Conservation (phyloP, 768 basidiomycete species). For the Psilocybe cyanescens region DNA sequence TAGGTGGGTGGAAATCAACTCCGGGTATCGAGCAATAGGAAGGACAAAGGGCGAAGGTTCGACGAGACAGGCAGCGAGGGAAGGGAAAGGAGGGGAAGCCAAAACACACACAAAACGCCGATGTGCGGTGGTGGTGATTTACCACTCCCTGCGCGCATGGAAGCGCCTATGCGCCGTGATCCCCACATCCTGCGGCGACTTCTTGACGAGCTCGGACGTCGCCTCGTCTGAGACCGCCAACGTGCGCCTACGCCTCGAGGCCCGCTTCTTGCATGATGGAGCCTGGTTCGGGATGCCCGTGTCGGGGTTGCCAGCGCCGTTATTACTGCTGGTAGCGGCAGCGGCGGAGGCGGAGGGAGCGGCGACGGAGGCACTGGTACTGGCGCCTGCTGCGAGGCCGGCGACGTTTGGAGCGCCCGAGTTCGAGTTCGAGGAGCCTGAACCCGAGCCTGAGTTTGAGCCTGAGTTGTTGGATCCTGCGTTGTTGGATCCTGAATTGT, state of each 20-base stretch:
- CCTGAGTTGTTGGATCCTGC: neutral
- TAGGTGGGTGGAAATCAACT: conserved; percentile 17
- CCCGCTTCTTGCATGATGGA: conserved; percentile 14
- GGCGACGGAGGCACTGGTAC: neutral
- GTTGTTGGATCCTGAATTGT: neutral
- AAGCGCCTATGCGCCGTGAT: no score
- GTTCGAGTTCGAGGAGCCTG: neutral
- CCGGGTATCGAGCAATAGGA: conserved; percentile 13
- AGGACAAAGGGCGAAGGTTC: neutral
- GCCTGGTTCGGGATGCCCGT: neutral
- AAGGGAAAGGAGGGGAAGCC: no score
- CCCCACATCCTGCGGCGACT: no score
- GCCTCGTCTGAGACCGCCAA: neutral
- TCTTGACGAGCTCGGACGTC: no score
- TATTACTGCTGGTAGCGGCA: no score
- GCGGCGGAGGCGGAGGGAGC: neutral
- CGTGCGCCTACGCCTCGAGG: neutral
- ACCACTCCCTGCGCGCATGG: no score
- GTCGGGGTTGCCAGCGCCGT: no score
- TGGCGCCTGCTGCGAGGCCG: neutral
- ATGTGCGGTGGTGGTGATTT: no score
- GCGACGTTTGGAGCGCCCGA: no score
- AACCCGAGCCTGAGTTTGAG: neutral
- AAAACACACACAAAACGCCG: no score
- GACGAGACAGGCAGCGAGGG: neutral